A percentile compares a stretch with the other conserved stretches of the same genome.
phyloP scores from a whole-genome alignment of 768 basidiomycete genomes.

The Calocybe indica region DNA sequence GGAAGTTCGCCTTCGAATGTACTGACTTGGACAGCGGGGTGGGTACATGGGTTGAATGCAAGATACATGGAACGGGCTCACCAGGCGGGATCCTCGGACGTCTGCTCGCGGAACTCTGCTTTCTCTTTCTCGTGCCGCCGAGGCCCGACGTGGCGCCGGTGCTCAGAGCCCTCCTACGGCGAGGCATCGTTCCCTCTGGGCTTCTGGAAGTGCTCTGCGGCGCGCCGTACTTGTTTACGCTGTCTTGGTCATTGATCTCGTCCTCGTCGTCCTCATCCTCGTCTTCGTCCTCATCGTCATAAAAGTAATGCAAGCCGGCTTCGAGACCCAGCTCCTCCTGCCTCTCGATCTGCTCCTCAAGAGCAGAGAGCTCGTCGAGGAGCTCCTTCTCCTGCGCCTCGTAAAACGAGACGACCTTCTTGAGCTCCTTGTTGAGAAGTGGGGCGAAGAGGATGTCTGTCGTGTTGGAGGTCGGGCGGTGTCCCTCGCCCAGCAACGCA shows the following conservation, averaged over 20 bases:
- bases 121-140: background rate
- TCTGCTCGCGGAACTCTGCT: slow-evolving; percentile 1
- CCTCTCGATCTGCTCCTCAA: slow-evolving; percentile 50
- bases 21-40: too few species aligned
- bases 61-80: slow-evolving; percentile 39
- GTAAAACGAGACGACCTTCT: slow-evolving; percentile 81
- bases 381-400: slow-evolving; percentile 70
- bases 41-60: slow-evolving; percentile 32
- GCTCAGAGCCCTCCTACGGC: slow-evolving; percentile 17
- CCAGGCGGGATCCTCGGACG: slow-evolving; percentile 3
- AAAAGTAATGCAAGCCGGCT: slow-evolving; percentile 44
- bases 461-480: slow-evolving; percentile 23
- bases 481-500: slow-evolving; percentile 40
- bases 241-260: too few species aligned
- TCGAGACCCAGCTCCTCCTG: slow-evolving; percentile 58
- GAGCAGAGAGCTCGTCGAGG: slow-evolving; percentile 45
- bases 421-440: slow-evolving; percentile 75
- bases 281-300: slow-evolving; percentile 57
- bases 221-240: too few species aligned
- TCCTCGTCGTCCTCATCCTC: slow-evolving; percentile 48
- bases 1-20: too few species aligned
- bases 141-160: too few species aligned
- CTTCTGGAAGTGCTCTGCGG: slow-evolving; percentile 26
- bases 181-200: slow-evolving; percentile 26
- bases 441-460: slow-evolving; percentile 58